Conservation (phyloP, 768 basidiomycete species). For the Podaxis sp. region DNA sequence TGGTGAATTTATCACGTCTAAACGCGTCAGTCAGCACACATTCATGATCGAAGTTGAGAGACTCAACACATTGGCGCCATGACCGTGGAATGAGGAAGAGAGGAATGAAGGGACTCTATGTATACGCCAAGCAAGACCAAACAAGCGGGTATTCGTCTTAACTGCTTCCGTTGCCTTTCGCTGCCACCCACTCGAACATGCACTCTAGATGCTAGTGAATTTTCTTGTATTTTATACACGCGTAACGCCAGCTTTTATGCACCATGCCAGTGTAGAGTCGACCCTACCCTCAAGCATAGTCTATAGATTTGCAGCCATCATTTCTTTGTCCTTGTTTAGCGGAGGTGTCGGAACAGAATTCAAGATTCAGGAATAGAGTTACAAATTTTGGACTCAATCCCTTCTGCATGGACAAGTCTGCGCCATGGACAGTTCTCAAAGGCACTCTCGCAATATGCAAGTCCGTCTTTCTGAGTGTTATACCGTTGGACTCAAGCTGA, state of each 20-base stretch:
- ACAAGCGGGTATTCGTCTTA: background rate
- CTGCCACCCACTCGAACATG: too few relatives aligned
- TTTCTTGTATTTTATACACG: too few relatives aligned
- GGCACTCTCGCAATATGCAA: slow-evolving; percentile 72
- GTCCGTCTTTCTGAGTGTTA: slow-evolving; percentile 51
- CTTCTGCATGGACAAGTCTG: slow-evolving; percentile 26
- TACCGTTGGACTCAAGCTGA: slow-evolving; percentile 18
- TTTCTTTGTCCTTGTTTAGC: slow-evolving; percentile 1
- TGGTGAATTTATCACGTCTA: slow-evolving; percentile 85
- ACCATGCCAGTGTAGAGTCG: background rate
- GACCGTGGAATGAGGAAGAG: background rate
- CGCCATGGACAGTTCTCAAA: slow-evolving; percentile 41
- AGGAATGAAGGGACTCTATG: background rate
- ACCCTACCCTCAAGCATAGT: too few relatives aligned
- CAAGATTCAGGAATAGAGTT: background rate
- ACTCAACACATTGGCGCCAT: slow-evolving; percentile 36
- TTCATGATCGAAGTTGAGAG: background rate
- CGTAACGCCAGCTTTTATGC: background rate
- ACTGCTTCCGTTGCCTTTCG: too few relatives aligned
- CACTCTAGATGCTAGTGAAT: too few relatives aligned
- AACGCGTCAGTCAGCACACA: slow-evolving; percentile 3
- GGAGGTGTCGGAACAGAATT: background rate
- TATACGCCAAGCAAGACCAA: background rate
- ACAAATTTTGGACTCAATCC: background rate
- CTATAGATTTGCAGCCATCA: background rate